Percentiles rank a stretch among this genome's conserved stretches.
Conservation (phyloP, 2,329 filamentous ascomycete genomes). For the Fusarium globosum region DNA sequence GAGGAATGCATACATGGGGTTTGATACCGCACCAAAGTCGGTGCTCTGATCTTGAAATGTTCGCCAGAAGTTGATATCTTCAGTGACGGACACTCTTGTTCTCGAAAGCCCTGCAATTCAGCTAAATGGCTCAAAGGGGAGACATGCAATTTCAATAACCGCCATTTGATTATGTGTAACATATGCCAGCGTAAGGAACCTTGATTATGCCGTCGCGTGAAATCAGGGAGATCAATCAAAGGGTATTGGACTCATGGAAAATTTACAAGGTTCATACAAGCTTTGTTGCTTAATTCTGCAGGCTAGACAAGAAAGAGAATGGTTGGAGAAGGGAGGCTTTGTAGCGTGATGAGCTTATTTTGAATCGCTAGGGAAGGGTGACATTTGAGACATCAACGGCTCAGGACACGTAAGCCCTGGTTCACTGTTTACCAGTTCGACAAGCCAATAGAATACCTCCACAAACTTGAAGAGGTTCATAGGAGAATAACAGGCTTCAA, state of each 20-base stretch:
- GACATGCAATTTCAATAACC: background rate
- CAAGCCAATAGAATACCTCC: background rate
- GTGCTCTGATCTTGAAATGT: background rate
- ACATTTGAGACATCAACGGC: background rate
- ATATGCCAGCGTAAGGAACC: background rate
- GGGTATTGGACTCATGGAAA: background rate
- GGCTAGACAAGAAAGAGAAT: background rate
- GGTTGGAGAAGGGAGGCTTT: background rate
- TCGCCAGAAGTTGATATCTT: too few relatives aligned
- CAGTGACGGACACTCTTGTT: background rate
- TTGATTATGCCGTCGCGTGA: background rate
- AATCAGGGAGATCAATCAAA: background rate
- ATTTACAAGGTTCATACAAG: background rate
- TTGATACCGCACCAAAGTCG: background rate
- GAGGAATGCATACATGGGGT: background rate
- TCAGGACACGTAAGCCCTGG: background rate
- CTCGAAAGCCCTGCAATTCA: background rate
- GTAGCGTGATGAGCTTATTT: background rate
- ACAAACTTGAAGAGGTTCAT: background rate
- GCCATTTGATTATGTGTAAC: too few relatives aligned
- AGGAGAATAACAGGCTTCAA: background rate
- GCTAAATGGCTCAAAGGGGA: background rate
- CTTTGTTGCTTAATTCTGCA: background rate
- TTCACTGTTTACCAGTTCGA: too few relatives aligned
- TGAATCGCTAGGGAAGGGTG: background rate